phyloP scores from a whole-genome alignment of 2,329 filamentous ascomycete species.

The Geosmithia flava region DNA sequence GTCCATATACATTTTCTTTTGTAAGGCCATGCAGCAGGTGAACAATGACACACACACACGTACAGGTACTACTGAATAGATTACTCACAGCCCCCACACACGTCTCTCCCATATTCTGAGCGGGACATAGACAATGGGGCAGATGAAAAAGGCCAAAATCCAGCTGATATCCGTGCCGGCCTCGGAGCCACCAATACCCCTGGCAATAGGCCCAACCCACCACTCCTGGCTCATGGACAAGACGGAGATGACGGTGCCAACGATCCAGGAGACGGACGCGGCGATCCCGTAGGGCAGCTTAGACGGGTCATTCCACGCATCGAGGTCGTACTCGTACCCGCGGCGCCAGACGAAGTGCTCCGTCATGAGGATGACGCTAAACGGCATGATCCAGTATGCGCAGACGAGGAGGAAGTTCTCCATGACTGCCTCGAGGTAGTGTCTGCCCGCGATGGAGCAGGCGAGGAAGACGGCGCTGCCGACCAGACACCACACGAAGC shows the following conservation, averaged over 20 bases:
- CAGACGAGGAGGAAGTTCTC: conserved; percentile 61
- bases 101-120: background rate
- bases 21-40: too few relatives aligned
- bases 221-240: conserved; percentile 2
- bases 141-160: conserved; percentile 1
- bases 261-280: conserved; percentile 46
- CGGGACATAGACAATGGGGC: background rate
- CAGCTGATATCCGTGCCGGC: background rate
- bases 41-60: background rate
- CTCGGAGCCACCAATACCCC: background rate
- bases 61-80: background rate
- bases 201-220: conserved; percentile 1
- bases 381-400: conserved; percentile 66
- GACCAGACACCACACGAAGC: conserved; percentile 54
- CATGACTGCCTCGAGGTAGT: conserved; percentile 49
- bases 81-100: background rate
- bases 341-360: conserved; percentile 60
- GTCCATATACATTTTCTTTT: too few relatives aligned
- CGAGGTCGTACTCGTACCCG: conserved; percentile 48
- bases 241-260: background rate
- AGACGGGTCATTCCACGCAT: conserved; percentile 42
- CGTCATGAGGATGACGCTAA: conserved; percentile 50
- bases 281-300: conserved; percentile 53
- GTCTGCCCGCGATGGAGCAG: conserved; percentile 58
- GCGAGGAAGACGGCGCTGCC: conserved; percentile 53